A percentile compares a stretch with the other conserved stretches of the same genome.
phyloP scores from a whole-genome alignment of 805 yeast species.

The Metschnikowia baotianmanensis region DNA sequence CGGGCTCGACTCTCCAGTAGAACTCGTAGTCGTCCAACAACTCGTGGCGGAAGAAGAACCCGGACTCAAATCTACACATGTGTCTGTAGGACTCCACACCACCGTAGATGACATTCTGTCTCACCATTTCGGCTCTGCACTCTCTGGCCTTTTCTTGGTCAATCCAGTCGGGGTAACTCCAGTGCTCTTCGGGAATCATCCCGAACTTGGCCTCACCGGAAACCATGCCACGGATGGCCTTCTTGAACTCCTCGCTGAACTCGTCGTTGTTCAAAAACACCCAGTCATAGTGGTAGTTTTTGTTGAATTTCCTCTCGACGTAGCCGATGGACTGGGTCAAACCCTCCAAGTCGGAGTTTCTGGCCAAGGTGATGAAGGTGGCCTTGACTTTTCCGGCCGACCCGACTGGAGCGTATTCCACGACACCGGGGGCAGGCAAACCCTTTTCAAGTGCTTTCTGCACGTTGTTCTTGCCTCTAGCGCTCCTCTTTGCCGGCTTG shows the following conservation, averaged over 20 bases:
- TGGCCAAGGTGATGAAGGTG: slow-evolving; percentile 75
- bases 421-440: neutral
- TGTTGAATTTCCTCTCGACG: slow-evolving; percentile 87
- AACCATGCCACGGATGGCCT: slow-evolving; percentile 60
- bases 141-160: slow-evolving; percentile 69
- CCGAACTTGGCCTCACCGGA: slow-evolving; percentile 82
- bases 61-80: slow-evolving; percentile 91
- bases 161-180: slow-evolving; percentile 86
- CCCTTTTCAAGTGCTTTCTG: neutral
- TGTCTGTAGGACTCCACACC: slow-evolving; percentile 76
- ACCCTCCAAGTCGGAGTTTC: slow-evolving; percentile 68
- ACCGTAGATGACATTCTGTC: slow-evolving; percentile 65
- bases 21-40: slow-evolving; percentile 74
- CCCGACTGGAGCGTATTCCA: too few relatives aligned
- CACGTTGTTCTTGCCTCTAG: neutral
- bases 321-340: slow-evolving; percentile 65
- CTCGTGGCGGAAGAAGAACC: slow-evolving; percentile 81
- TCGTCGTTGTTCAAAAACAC: slow-evolving; percentile 87
- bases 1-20: slow-evolving; percentile 96
- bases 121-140: slow-evolving; percentile 57
- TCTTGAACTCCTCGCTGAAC: slow-evolving; percentile 78
- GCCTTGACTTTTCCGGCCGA: slow-evolving; percentile 65
- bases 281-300: slow-evolving; percentile 85
- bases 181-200: slow-evolving; percentile 74
- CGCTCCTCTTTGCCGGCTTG: slow-evolving; percentile 2